Conservation (phyloP, 2,329 filamentous ascomycete genomes). For the Fusarium chaquense region DNA sequence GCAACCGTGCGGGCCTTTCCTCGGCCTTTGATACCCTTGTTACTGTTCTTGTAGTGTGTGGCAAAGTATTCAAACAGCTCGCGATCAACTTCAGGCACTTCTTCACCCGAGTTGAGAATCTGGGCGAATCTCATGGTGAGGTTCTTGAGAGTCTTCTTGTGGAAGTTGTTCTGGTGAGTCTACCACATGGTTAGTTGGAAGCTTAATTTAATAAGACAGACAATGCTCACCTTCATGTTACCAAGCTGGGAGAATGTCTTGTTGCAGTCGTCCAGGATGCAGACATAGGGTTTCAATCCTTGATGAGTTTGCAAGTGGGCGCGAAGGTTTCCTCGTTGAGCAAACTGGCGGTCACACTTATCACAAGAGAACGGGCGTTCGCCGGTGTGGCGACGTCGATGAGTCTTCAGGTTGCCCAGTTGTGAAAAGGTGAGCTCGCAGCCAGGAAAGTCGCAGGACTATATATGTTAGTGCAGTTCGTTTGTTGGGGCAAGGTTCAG, state of each 20-base stretch:
- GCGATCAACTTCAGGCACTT: conserved; percentile 73
- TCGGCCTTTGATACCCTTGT: conserved; percentile 97
- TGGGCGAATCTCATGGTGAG: conserved; percentile 78
- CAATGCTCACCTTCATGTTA: conserved; percentile 80
- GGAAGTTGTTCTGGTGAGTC: conserved; percentile 96
- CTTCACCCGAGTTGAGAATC: conserved; percentile 65
- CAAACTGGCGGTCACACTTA: conserved; percentile 83
- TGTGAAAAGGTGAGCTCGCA: conserved; percentile 90
- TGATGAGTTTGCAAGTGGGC: conserved; percentile 86
- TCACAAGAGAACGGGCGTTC: conserved; percentile 87
- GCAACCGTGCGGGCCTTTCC: conserved; percentile 82
- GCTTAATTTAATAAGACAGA: background rate
- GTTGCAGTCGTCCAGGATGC: conserved; percentile 83
- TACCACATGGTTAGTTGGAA: conserved; percentile 50
- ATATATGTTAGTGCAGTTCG: conserved; percentile 41
- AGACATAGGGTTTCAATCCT: conserved; percentile 81
- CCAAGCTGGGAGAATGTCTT: conserved; percentile 92
- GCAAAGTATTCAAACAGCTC: conserved; percentile 88
- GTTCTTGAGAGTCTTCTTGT: conserved; percentile 76
- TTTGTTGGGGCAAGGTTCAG: too few relatives aligned
- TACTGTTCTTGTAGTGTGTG: conserved; percentile 94
- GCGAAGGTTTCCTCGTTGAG: conserved; percentile 86
- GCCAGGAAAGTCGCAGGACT: conserved; percentile 76
- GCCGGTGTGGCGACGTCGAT: conserved; percentile 87
- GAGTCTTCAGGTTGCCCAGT: conserved; percentile 91